Evolutionary conservation across 495 filamentous ascomycete species (phyloP), one percentile per base, ranked within the genome.

Genomic region (Daldinia concentrica): DNA sequence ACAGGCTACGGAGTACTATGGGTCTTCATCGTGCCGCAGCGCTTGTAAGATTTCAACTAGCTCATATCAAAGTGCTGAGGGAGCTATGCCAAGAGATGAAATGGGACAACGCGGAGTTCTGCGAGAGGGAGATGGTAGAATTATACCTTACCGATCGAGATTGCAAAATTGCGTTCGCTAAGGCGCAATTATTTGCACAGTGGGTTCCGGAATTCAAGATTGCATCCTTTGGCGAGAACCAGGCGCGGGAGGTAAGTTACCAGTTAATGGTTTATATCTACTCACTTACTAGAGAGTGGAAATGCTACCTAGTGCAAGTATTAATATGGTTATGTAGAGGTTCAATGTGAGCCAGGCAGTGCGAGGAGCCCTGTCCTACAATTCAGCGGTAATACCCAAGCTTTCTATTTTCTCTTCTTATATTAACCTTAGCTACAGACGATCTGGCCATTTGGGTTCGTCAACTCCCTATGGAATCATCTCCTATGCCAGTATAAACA

Each of bases 361-460:
- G 14, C 43, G 64, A 7, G 82, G 82, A 1, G 78, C 77, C 52
- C 75, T 84, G 30, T 73, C 79, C 2, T 82, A 76, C 43, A 45
- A 58, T 4, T 82, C 81, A 26, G 82, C 76, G 26, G 77, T 80
- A 36, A 36, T 36, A 6, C 34, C 4, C 34, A 14, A 36, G 34
- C 12, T 36, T 36, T 36, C 34, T 36, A 14, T 36, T 36, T 5
- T 14, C 34, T 36, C 34, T 36, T 14, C 12, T 36, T 36, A 36
- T 0, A 36, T 36, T 36, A 36, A 36, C 34, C 34, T 36, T 36
- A 1, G 12, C 34, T 1, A 36, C 12, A 36, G 34, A 36, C 34
- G 3, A 65, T 84, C 5, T 84, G 78, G 76, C 82, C 86, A 0
- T 86, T 84, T 59, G 76, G 78, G 37, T 76, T 87, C 37, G 75